These are phyloP conservation scores for Pseudomonodictys pantanalensis DNA, from an alignment of 495 filamentous ascomycete genomes.

Conservation along the genomic window DNA sequence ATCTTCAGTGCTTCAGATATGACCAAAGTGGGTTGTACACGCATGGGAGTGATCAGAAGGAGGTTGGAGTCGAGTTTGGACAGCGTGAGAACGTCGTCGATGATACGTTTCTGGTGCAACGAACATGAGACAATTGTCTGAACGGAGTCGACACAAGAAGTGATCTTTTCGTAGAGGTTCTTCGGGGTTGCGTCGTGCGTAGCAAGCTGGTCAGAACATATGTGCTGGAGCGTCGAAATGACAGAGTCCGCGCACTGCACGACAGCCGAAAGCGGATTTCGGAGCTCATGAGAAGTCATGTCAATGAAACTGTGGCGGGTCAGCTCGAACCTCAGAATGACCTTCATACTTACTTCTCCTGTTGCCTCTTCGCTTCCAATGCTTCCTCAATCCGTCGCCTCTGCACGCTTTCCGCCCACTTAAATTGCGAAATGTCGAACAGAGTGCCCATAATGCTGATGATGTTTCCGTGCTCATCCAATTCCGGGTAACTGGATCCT, in stretches of 20 bases:
- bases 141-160: background rate
- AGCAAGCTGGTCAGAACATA: background rate
- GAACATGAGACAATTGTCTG: constrained; percentile 21
- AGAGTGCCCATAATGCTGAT: constrained; percentile 15
- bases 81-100: constrained; percentile 23
- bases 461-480: background rate
- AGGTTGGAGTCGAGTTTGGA: constrained; percentile 28
- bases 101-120: constrained; percentile 20
- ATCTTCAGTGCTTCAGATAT: constrained; percentile 9
- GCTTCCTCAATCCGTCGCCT: background rate
- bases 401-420: constrained; percentile 11
- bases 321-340: background rate
- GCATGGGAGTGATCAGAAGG: constrained; percentile 9
- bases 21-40: constrained; percentile 1
- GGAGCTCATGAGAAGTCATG: constrained; percentile 6
- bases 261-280: constrained; percentile 17
- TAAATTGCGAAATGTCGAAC: constrained; percentile 10
- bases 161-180: background rate
- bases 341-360: constrained; percentile 4
- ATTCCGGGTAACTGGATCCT: constrained; percentile 6
- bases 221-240: constrained; percentile 2
- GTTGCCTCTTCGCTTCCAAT: constrained; percentile 7
- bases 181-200: background rate
- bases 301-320: constrained; percentile 15
- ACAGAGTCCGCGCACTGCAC: constrained; percentile 22